phyloP scores from a whole-genome alignment of 257 asterid genomes.

The Solanum paucissectum region DNA sequence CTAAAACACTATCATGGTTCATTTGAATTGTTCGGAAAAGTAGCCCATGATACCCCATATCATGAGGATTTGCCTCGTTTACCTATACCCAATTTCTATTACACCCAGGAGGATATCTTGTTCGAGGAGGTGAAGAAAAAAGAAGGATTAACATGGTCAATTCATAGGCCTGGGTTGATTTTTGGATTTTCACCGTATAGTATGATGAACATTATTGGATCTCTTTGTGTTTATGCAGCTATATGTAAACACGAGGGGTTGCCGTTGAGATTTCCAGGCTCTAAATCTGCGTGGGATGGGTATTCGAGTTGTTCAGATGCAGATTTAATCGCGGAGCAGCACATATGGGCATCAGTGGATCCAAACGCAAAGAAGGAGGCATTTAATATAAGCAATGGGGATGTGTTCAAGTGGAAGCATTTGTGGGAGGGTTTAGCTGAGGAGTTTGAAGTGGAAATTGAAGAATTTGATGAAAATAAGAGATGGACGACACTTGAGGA shows the following conservation, averaged over 20 bases:
- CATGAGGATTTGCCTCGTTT: conserved; percentile 22
- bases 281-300: conserved; percentile 14
- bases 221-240: conserved; percentile 15
- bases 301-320: conserved; percentile 19
- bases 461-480: conserved; percentile 8
- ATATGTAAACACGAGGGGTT: conserved; percentile 19
- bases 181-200: conserved; percentile 29
- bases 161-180: conserved; percentile 17
- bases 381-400: conserved; percentile 20
- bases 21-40: conserved; percentile 7
- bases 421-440: conserved; percentile 18
- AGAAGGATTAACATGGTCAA: conserved; percentile 15
- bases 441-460: conserved; percentile 16
- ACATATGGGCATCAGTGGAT: conserved; percentile 27
- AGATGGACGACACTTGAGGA: conserved; percentile 13
- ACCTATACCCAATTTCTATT: conserved; percentile 12
- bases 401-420: conserved; percentile 31
- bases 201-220: conserved; percentile 18
- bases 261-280: conserved; percentile 19
- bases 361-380: conserved; percentile 26
- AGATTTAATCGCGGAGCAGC: conserved; percentile 24
- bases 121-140: conserved; percentile 12
- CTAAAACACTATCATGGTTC: conserved; percentile 21
- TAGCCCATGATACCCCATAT: conserved; percentile 18
- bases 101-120: conserved; percentile 21